A percentile compares a stretch with the other conserved stretches of the same genome.
These are phyloP conservation scores for Aspergillus transmontanensis DNA, from an alignment of 2,329 filamentous ascomycete genomes.

Conservation along the genomic window DNA sequence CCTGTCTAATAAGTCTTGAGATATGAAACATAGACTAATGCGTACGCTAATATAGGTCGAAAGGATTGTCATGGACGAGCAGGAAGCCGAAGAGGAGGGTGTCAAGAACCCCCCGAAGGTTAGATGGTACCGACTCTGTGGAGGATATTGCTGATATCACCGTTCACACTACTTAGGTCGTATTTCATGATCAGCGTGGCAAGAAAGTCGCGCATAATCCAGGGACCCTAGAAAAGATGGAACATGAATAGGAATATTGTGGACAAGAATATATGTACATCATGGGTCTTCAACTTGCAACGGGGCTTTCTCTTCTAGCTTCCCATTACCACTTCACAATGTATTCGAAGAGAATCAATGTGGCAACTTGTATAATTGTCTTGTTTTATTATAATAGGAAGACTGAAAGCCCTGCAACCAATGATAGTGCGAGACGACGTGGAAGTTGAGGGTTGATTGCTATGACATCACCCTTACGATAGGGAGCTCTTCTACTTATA, in stretches of 20 bases:
- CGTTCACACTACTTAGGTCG: background rate
- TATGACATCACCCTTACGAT: background rate
- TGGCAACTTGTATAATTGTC: background rate
- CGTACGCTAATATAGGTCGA: background rate
- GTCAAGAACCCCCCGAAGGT: conserved; percentile 10
- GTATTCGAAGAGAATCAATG: background rate
- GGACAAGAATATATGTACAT: background rate
- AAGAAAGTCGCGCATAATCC: conserved; percentile 9
- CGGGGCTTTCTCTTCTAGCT: background rate
- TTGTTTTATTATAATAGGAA: background rate
- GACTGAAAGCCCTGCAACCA: too few relatives aligned
- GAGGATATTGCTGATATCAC: background rate
- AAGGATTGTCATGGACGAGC: background rate
- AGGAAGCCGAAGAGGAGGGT: conserved; percentile 3
- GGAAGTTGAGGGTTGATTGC: background rate
- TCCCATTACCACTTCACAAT: background rate
- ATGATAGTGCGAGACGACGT: too few relatives aligned
- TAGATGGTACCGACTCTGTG: background rate
- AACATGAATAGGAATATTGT: background rate
- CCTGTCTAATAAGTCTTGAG: background rate
- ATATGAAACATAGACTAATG: background rate
- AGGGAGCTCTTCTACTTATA: background rate
- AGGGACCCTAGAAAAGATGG: background rate
- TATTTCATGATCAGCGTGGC: conserved; percentile 8
- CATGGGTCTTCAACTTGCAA: background rate